Evolutionary conservation across 768 basidiomycete species (phyloP), one percentile per base, ranked within the genome.

Genomic region (Leucocoprinus sp.): DNA sequence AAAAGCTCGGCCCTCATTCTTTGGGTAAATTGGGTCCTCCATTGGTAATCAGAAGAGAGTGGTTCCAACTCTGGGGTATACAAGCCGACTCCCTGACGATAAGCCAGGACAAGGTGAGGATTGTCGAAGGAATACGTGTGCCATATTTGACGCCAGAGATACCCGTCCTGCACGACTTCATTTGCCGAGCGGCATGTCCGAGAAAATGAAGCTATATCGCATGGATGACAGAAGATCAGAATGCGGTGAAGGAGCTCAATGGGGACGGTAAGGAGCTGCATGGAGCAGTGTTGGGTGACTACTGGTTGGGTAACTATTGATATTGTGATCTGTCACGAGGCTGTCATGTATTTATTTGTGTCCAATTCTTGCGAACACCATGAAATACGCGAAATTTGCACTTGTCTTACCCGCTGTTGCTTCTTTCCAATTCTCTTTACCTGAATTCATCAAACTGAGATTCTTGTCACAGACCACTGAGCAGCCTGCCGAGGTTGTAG

Each of bases 91-190:
- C 19, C 39, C 8, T 21, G 51, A 39, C 35, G 43, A n/a, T 24
- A 50, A 40, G 53, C 52, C 39, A 39, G 31, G n/a, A 63, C 55
- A 33, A 57, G 46, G 12, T 75, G 66, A n/a, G 82, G 81, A 54
- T 82, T 75, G 56, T 88, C 86, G 58, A 84, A 86, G 5, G 73
- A 69, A 37, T 63, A 57, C 18, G 62, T 45, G 29, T 82, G 71
- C 60, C 81, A 85, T 42, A 86, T 65, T 42, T 74, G 65, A 43
- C 79, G 76, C 84, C 84, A 89, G 31, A 89, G 69, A 55, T 76
- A 75, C 37, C 74, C 71, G 61, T 82, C 78, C 22, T 63, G 75
- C 35, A 84, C 69, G 37, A 84, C 60, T 31, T 56, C 54, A 52
- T 64, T 64, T 12, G 78, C 72, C 6, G 62, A 53, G 17, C 65